Evolutionary conservation across 1,139 yeast genomes (phyloP), one percentile per base, ranked within the genome.

Genomic region (Suhomyces bolitotheri): DNA sequence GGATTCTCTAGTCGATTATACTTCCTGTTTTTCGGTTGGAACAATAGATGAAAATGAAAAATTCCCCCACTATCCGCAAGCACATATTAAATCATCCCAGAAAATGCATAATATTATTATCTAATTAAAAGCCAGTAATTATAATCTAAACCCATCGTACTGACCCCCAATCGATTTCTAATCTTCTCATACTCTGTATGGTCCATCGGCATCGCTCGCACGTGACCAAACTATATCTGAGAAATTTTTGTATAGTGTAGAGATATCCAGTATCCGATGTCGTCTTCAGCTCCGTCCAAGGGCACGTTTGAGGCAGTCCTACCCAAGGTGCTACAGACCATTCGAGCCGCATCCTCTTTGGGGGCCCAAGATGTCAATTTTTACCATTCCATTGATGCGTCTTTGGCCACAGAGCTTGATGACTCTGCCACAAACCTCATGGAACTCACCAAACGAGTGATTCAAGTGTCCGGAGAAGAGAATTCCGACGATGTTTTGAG

Each of bases 301-400:
- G 49, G 47, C 23, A 29, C 47, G 13, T 56, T 60, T 33, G 50
- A 54, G 7, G 58, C 45, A 13, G 52, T 62, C 4, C 46, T 69
- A 15, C 71, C 82, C 2, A 60, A 63, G 39, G 69, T 77, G 3
- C 69, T 77, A 33, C 69, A 69, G 16, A 69, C 83, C 1, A 79
- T 88, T 23, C 71, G 96, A 44, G 75, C 86, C 2, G 78, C 96
- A 0, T 67, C 83, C 5, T 78, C 85, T 2, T 62, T 92, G 29
- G 84, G 89, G 2, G 78, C 88, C 0, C 88, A 86, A 45, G 98
- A 92, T 63, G 75, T 89, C 16, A 75, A 73, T 28, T 92, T 90
- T 51, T 78, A 80, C 60, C 73, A 73, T 36, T 77, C 89, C 29
- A 58, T 89, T n/a, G 95, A 88, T 51, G 51, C 67, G 2, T 53